Evolutionary conservation across 129 eudicot species (phyloP).

Genomic region (Pulicaria dysenterica): DNA sequence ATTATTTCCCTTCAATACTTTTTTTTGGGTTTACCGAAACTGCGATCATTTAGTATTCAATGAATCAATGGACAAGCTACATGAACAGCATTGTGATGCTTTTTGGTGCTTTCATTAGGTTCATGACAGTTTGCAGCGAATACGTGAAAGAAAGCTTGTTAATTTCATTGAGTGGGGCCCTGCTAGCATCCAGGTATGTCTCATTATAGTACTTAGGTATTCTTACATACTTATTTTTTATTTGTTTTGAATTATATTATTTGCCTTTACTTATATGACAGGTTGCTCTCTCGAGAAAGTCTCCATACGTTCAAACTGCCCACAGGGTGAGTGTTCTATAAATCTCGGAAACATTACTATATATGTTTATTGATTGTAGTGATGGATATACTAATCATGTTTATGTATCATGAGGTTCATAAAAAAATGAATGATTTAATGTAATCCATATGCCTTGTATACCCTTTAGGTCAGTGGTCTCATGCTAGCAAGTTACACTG

Average conservation of each 20-base stretch:
- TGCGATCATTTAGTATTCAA: background rate
- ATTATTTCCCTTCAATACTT: background rate
- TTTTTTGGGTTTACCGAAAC: background rate
- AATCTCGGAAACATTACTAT: background rate
- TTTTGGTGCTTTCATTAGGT: slow-evolving; percentile 53
- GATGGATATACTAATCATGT: slow-evolving; percentile 12
- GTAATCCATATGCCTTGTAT: background rate
- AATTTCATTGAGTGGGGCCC: slow-evolving; percentile 99
- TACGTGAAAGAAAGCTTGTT: slow-evolving; percentile 96
- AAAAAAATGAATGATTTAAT: slow-evolving; percentile 9
- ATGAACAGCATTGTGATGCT: slow-evolving; percentile 25
- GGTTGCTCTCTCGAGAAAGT: slow-evolving; percentile 98
- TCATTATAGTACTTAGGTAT: background rate
- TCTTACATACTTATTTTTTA: background rate
- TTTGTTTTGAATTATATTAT: background rate
- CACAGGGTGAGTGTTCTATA: slow-evolving; percentile 60
- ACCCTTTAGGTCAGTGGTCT: slow-evolving; percentile 79
- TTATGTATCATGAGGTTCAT: background rate
- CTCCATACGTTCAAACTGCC: slow-evolving; percentile 98
- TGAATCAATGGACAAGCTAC: background rate
- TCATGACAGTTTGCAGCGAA: slow-evolving; percentile 93
- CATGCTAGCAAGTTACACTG: slow-evolving; percentile 95
- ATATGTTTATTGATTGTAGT: background rate
- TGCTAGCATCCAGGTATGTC: slow-evolving; percentile 89
- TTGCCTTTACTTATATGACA: slow-evolving; percentile 32